Evolutionary conservation across 148 eudicot genomes (phyloP), one percentile per base, ranked within the genome.

Genomic region (Polygonum aviculare): DNA sequence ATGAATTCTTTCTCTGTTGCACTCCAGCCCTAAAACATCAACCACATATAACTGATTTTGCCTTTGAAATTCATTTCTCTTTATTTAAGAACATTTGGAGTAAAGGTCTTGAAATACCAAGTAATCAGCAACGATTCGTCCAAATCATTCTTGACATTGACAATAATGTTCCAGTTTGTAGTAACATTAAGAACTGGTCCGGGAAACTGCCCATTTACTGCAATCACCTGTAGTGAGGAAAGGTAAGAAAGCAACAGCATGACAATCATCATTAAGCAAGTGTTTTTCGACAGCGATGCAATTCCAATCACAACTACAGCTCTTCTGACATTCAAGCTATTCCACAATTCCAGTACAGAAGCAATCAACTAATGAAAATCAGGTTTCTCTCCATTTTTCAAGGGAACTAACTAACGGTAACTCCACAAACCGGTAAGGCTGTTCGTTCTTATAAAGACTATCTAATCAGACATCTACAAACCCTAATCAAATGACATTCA

Each of bases 121-220:
- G 99, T 95, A 81, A 95, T 80, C 72, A 95, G 98, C 78, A 95
- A 80, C 7, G 99, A 93, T 77, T 95, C 99, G 31, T 95, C 93
- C 35, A 95, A 94, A 76, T 91, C 83, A 73, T 95, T 95, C 77
- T 87, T 91, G 83, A 95, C 90, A 84, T 95, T 95, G 77, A 95
- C 78, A 40, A 88, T 87, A 38, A 95, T 93, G 78, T 95, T 91
- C 99, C 99, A 95, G 81, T 95, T 95, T 52, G 99, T 93, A 38
- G 99, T 95, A 76, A 87, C 91, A 76, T 91, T 91, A 67, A 95
- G 90, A 83, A 91, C 82, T 39, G 99, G 99, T 77, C 99, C 99
- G 2, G 99, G 99, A 77, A 93, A 95, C 75, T 87, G 92, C 44
- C 97, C 97, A 49, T 95, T 86, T 55, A 95, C 82, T 70, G 88